Conservation (phyloP, 2,329 filamentous ascomycete species). For the Penicillium verrucosum region DNA sequence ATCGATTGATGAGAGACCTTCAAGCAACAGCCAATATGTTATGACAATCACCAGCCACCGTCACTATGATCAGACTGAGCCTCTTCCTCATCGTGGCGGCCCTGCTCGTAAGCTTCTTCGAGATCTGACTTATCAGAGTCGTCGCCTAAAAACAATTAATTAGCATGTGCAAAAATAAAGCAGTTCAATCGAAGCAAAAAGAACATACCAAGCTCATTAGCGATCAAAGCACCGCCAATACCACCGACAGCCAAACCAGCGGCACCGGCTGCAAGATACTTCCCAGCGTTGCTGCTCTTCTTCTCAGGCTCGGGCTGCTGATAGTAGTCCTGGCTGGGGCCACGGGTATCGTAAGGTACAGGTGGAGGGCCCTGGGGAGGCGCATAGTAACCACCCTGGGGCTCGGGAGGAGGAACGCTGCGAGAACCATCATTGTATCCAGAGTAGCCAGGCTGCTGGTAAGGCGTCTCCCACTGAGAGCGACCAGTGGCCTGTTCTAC, state of each 20-base stretch:
- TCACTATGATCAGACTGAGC: conserved; percentile 4
- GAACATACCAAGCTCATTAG: conserved; percentile 54
- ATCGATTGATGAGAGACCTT: not conserved
- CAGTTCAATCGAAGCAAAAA: not conserved
- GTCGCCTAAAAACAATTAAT: conserved; percentile 4
- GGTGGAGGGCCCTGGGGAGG: conserved; percentile 21
- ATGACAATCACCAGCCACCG: not conserved
- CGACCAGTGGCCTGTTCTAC: conserved; percentile 59
- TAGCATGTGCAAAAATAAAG: not conserved
- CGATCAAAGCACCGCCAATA: conserved; percentile 57
- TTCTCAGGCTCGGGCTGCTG: conserved; percentile 28
- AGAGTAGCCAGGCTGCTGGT: conserved; percentile 18
- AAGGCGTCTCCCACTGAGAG: conserved; percentile 63
- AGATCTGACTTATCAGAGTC: conserved; percentile 12
- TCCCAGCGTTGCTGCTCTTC: conserved; percentile 48
- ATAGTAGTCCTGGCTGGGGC: conserved; percentile 5
- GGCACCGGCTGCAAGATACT: conserved; percentile 55
- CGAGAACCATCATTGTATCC: conserved; percentile 26
- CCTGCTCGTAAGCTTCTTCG: conserved; percentile 22
- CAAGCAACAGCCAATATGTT: not conserved
- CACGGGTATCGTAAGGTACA: conserved; percentile 20
- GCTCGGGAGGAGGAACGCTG: conserved; percentile 22
- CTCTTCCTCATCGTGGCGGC: conserved; percentile 18
- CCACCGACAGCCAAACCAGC: conserved; percentile 57
- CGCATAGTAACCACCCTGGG: conserved; percentile 22